Percentiles rank a stretch among this genome's conserved stretches.
Evolutionary conservation across 352 stramenopile species (phyloP).

Genomic region (Globisporangium cystogenes): DNA sequence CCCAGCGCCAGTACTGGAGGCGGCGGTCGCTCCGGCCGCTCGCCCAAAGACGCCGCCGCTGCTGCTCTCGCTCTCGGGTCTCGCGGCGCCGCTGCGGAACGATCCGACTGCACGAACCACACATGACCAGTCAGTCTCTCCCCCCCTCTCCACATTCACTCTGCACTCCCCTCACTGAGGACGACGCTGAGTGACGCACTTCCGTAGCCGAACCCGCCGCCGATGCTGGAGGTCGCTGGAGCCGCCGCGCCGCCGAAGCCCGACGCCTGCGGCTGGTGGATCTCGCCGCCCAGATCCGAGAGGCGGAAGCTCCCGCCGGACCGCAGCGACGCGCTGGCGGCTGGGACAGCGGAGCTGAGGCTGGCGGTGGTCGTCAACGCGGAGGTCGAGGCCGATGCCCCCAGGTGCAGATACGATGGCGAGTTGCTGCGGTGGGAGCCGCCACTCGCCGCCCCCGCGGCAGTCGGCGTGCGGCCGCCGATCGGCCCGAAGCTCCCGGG

Average conservation of each 20-base stretch:
- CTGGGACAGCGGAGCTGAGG: background rate
- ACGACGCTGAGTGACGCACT: constrained; percentile 26
- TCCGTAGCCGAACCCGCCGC: constrained; percentile 26
- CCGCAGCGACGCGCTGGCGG: constrained; percentile 1
- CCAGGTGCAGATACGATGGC: constrained; percentile 11
- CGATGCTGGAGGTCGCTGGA: constrained; percentile 9
- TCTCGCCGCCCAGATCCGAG: constrained; percentile 54
- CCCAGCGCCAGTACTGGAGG: background rate
- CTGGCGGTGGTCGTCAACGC: background rate
- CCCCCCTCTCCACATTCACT: too few relatives aligned
- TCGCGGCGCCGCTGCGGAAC: constrained; percentile 5
- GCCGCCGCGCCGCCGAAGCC: constrained; percentile 14
- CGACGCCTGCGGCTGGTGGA: constrained; percentile 26
- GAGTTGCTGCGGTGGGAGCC: constrained; percentile 13
- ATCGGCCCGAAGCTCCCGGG: constrained; percentile 40
- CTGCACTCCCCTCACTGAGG: too few relatives aligned
- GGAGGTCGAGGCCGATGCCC: background rate
- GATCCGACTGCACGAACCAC: constrained; percentile 1
- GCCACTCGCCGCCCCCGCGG: background rate
- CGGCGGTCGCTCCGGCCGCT: background rate
- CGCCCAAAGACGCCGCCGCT: constrained; percentile 8
- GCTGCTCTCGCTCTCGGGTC: constrained; percentile 4
- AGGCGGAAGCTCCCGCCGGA: constrained; percentile 29
- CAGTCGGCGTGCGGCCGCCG: constrained; percentile 21
- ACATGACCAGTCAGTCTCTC: too few relatives aligned